A percentile compares a stretch with the other conserved stretches of the same genome.
Evolutionary conservation across 495 filamentous ascomycete genomes (phyloP).

Genomic region (Hypoxylon perforatum): DNA sequence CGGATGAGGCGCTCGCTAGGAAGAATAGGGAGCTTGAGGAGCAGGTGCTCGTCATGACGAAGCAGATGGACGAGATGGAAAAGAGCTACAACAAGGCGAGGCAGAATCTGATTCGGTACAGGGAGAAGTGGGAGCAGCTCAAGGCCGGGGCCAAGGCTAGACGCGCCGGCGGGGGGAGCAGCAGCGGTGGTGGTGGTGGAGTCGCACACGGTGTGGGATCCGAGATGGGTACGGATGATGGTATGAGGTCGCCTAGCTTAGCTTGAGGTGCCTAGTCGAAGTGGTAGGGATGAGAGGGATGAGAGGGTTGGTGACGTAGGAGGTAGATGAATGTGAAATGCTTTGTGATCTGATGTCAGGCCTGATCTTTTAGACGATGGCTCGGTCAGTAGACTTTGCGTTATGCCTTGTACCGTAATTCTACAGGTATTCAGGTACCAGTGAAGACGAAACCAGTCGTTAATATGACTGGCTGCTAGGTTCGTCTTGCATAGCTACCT

Average conservation of each 20-base stretch:
- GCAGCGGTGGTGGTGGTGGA: slow-evolving; percentile 24
- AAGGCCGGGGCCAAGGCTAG: slow-evolving; percentile 82
- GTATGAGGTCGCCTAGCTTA: slow-evolving; percentile 34
- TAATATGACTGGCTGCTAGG: no score
- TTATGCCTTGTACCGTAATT: no score
- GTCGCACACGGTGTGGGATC: slow-evolving; percentile 9
- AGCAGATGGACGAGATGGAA: slow-evolving; percentile 67
- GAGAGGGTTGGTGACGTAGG: not conserved
- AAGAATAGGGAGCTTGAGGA: slow-evolving; percentile 70
- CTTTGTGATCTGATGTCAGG: no score
- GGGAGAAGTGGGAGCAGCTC: slow-evolving; percentile 84
- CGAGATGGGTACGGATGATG: slow-evolving; percentile 24
- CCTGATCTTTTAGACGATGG: no score
- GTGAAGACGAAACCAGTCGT: no score
- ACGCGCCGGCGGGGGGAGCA: slow-evolving; percentile 57
- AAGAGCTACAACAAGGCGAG: slow-evolving; percentile 77
- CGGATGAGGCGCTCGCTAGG: slow-evolving; percentile 48
- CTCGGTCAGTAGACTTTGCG: no score
- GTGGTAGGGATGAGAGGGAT: not conserved
- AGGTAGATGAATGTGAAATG: no score
- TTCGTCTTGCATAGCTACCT: no score
- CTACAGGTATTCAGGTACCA: no score
- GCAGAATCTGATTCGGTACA: slow-evolving; percentile 72
- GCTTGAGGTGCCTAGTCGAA: slow-evolving; percentile 12
- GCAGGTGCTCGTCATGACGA: slow-evolving; percentile 58